These are phyloP conservation scores for Gonium pectorale DNA, from an alignment of 139 green algal species.

Conservation along the genomic window DNA sequence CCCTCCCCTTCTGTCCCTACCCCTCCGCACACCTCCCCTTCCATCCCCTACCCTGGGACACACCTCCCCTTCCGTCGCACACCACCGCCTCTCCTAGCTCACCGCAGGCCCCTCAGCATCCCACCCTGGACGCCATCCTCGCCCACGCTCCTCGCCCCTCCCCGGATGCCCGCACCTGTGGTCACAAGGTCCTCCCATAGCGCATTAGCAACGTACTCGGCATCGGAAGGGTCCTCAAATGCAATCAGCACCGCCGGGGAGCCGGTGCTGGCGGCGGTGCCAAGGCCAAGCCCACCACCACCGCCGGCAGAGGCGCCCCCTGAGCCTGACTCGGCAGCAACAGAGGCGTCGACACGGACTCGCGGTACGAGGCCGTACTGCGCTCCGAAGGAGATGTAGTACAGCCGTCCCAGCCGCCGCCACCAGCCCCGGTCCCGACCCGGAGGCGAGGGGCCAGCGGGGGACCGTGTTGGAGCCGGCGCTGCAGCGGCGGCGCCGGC, in stretches of 20 bases:
- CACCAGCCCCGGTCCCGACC: constrained; percentile 39
- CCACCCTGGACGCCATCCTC: too few relatives aligned
- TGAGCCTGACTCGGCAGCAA: not conserved
- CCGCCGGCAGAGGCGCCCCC: not conserved
- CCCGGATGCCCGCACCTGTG: not conserved
- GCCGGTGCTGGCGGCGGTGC: not conserved
- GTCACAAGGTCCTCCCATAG: constrained; percentile 27
- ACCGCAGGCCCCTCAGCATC: too few relatives aligned
- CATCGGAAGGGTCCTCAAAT: constrained; percentile 50
- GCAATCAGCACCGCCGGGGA: not conserved
- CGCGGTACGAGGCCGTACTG: constrained; percentile 52
- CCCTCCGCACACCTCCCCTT: too few relatives aligned
- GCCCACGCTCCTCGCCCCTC: not conserved
- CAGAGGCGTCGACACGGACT: not conserved
- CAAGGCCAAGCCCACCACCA: not conserved
- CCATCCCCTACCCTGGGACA: too few relatives aligned
- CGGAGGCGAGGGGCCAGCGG: not conserved
- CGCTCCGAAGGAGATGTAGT: constrained; percentile 58
- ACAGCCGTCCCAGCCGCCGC: constrained; percentile 23
- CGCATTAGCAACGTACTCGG: constrained; percentile 49
- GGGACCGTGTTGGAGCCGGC: not conserved
- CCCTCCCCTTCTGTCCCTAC: too few relatives aligned
- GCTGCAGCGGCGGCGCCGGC: not conserved
- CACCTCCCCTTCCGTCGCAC: too few relatives aligned
- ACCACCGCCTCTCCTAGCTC: too few relatives aligned